Conservation (phyloP, 768 basidiomycete species). For the Leccinum subgranulosum region DNA sequence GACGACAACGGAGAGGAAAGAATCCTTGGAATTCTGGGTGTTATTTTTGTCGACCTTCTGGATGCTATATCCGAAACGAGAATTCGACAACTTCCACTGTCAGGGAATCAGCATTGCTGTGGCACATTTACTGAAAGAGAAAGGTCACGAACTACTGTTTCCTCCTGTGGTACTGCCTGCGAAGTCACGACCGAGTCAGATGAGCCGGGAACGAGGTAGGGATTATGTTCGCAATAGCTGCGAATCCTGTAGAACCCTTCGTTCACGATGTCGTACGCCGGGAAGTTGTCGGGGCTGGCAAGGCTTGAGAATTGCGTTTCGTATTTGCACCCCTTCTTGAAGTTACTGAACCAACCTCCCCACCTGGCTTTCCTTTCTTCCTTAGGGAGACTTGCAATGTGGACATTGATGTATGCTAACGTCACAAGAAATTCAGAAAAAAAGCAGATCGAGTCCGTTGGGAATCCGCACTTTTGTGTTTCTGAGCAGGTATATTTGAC, state of each 20-base stretch:
- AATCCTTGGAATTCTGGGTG: no score
- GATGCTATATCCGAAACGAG: background rate
- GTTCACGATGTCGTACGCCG: background rate
- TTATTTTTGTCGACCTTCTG: background rate
- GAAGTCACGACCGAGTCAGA: background rate
- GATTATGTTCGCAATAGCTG: background rate
- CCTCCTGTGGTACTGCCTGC: background rate
- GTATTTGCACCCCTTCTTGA: background rate
- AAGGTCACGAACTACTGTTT: background rate
- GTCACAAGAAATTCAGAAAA: background rate
- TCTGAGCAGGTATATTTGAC: background rate
- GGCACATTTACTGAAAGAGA: no score
- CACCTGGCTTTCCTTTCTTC: background rate
- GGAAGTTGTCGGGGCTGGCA: background rate
- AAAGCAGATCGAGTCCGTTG: background rate
- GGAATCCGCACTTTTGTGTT: background rate
- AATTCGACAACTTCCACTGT: conserved; percentile 1
- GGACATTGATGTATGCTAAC: background rate
- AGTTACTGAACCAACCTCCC: background rate
- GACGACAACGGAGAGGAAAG: background rate
- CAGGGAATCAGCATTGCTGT: background rate
- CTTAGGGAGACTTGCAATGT: background rate
- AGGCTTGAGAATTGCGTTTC: background rate
- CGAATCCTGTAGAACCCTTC: conserved; percentile 1
- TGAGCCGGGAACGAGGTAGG: background rate